Evolutionary conservation across 176 grass and related monocot genomes (phyloP), one percentile per base, ranked within the genome.

Genomic region (Aegilops umbellulata): DNA sequence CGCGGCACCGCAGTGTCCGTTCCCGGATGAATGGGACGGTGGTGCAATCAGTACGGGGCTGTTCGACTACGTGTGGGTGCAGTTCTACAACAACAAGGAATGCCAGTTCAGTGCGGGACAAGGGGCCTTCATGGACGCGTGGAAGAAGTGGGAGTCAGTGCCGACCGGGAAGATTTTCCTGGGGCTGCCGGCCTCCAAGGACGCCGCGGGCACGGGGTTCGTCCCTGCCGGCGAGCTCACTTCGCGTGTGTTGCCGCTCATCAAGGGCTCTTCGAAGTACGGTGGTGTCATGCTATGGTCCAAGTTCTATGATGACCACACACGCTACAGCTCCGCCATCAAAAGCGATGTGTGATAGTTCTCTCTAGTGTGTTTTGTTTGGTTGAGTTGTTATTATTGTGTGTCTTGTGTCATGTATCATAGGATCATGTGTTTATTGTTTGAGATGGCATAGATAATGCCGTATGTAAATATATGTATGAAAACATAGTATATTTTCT

Each of bases 1-100:
- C 27, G 88, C 93, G 30, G 93, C 93, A 51, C 93, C 93, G 17
- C 93, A 95, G 88, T 95, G 93, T 44, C 88, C 91, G 17, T 95
- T 89, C 83, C 93, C 93, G 0, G 88, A 93, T 46, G 32, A 79
- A 36, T 83, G 80, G 74, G 74, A 90, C 29, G 7, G 64, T 1
- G 34, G 19, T 24, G 87, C 90, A 0, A 82, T 87, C 0, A 81
- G 58, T 30, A 91, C 86, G 11, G 87, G 87, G 5, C 53, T 92
- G 16, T 95, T 95, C 73, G 87, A 92, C 53, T 88, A 74, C 7
- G 87, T 95, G 4, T 95, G 93, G 93, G 90, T 95, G 55, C 93
- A 95, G 61, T 95, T 92, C 85, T 92, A 95, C 82, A 95, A 95
- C 86, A 95, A 95, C 73, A 62, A 34, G 5, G 15, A 22, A 44